Base-by-base conservation (phyloP, 371 early-diverging fungal species). In the Circinella minor region DNA sequence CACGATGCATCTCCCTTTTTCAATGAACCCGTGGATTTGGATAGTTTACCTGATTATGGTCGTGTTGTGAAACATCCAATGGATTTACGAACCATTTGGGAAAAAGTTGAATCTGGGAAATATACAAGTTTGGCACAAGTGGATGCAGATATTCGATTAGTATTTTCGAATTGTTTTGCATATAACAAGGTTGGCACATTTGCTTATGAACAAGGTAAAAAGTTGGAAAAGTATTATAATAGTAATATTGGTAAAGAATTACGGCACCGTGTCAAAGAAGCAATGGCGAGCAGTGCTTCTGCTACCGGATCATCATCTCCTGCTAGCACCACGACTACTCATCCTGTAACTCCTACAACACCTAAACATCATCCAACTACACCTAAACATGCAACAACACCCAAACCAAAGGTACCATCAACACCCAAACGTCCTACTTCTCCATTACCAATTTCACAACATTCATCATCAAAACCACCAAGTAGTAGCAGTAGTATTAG, bases 61-160 rank as follows among this genome's bases (percentile, higher is more conserved):
- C 81, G 86, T 0, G 84, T 96, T 43, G 89, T 99, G 72, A 95
- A 92, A 68, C 72, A 89, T 46, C 99, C 99, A 9, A 99, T 99
- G 98, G 99, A 99, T 76, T 70, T 99, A 36, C 86, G 91, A 27
- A 99, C 99, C 0, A 92, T 99, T 55, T 88, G 86, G 71, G 86
- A 87, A 62, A 93, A 91, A 65, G 72, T 99, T 0, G 96, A 94
- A 20, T 67, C 71, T 11, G 81, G 83, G 14, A 71, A 75, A 64
- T 92, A 93, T 67, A 64, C 78, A 0, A 70, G 62, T 2, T 62
- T 86, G 55, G 77, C 78, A 20, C 81, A 79, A 13, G 81, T 91
- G 49, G 85, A 86, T 46, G 81, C 79, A 4, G 93, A 92, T 71
- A 80, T 93, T 15, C 74, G 82, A 14, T 74, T 88, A 13, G 86